Evolutionary conservation across 768 basidiomycete species (phyloP), one percentile per base, ranked within the genome.

Genomic region (Ramaria rubella): DNA sequence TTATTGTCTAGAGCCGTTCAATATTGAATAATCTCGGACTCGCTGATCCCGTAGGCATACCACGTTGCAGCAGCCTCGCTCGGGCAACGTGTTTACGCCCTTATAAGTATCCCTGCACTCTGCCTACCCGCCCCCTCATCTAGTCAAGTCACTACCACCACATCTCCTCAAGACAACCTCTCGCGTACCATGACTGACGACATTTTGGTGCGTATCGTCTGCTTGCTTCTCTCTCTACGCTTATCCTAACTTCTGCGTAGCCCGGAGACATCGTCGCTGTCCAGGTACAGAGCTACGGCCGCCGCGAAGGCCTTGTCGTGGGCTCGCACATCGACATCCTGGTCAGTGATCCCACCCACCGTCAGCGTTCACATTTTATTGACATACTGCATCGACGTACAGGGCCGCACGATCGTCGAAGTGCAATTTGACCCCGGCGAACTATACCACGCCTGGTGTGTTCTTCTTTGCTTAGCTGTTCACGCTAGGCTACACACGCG

Each of bases 401-500:
- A 92, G 90, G 90, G 89, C 52, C 85, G 88, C 56, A 86, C 88
- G 73, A 78, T 91, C 62, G 72, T 93, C 59, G 86, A 90, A 66
- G 85, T 93, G 29, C 89, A 87, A 66, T 80, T 93, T 57, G 87
- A 90, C 57, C 71, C 77, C 15, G 74, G 76, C 27, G 81, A 86
- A 55, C 65, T 88, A 55, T 86, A 84, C 78, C 72, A 85, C 55
- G 83, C 85, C 43, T 86, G 81, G 83, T 85, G 60, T 58, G 69
- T 65, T 29, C 43, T 45, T 27, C 5, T 55, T 33, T 43, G 49
- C 34, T 34, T n/a, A n/a, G n/a, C n/a, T n/a, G n/a, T n/a, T n/a
- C n/a, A n/a, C n/a, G n/a, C n/a, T n/a, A n/a, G n/a, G n/a, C n/a
- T n/a, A n/a, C n/a, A n/a, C n/a, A n/a, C n/a, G n/a, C n/a, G n/a